Base-by-base conservation (phyloP, 495 filamentous ascomycete species). In the Penicillium flavigenum region DNA sequence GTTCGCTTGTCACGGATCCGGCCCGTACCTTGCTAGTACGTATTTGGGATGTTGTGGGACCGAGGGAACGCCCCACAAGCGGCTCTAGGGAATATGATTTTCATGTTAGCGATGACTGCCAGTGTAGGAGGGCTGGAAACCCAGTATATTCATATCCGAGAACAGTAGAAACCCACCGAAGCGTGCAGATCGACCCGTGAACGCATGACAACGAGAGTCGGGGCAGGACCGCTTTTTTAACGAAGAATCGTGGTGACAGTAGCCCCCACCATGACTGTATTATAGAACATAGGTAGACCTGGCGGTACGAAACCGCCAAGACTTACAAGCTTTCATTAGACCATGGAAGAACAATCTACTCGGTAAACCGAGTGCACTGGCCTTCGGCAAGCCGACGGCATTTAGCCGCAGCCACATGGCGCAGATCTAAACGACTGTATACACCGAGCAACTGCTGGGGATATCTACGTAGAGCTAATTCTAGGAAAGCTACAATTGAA, bases 341-440 rank as follows among this genome's bases (percentile, higher is more conserved):
- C 36, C 16, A 7, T n/a, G 36, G 16, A 39, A 39, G 36, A 17
- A 8, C 16, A 39, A 16, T 26, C 11, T n/a, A n/a, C 11, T 27
- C 43, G 22, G 22, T 3, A 45, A 45, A 5, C 22, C 43, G 22
- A 43, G 43, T 24, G 43, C 43, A 45, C 20, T 45, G 22, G 4
- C 43, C 22, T 47, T 47, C 44, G 24, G 24, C 44, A 47, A 47
- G 44, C 24, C 44, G 48, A 50, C 17, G 6, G 2, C 20, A 51
- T 48, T 47, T 19, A 39, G 38, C 38, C 42, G 22, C 41, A 43
- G 5, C 19, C 4, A 14, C 22, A 45, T 26, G 20, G 22, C 16
- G 10, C 24, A 47, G 20, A 46, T 7, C 2, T 46, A 2, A n/a
- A 46, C 7, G 6, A 8, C 7, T 47, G 10, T 10, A 47, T 39